Percentiles rank a stretch among this genome's conserved stretches.
These are phyloP conservation scores for Dactylellina cionopaga DNA, from an alignment of 2,329 filamentous ascomycete genomes.

Conservation along the genomic window DNA sequence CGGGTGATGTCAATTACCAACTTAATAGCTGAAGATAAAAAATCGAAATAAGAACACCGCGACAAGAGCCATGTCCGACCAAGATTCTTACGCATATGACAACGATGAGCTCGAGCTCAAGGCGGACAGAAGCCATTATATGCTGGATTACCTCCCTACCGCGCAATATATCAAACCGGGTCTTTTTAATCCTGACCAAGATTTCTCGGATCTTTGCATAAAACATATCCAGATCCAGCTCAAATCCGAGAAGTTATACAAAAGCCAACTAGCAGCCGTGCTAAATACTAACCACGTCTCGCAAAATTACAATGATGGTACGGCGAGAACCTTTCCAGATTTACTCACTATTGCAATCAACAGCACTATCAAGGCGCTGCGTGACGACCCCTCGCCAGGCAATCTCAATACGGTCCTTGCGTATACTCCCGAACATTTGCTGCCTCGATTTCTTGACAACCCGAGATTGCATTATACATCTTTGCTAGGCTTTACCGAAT, in stretches of 20 bases:
- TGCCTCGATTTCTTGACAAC: not conserved
- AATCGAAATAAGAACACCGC: too few relatives aligned
- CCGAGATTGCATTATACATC: slow-evolving; percentile 45
- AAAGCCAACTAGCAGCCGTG: not conserved
- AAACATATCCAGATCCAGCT: not conserved
- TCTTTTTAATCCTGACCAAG: too few relatives aligned
- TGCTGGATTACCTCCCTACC: too few relatives aligned
- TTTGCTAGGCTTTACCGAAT: slow-evolving; percentile 12
- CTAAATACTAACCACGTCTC: not conserved
- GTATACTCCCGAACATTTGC: slow-evolving; percentile 9
- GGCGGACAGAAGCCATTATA: too few relatives aligned
- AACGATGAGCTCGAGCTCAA: too few relatives aligned
- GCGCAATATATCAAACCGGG: too few relatives aligned
- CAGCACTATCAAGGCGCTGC: slow-evolving; percentile 20
- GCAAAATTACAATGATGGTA: not conserved
- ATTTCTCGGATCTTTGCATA: too few relatives aligned
- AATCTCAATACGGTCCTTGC: slow-evolving; percentile 2
- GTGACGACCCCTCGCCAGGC: not conserved
- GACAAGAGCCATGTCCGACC: too few relatives aligned
- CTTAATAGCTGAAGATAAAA: too few relatives aligned
- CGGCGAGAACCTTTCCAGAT: not conserved
- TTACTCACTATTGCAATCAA: not conserved
- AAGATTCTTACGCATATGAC: too few relatives aligned
- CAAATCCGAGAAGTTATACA: not conserved
- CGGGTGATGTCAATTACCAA: too few relatives aligned